phyloP scores from a whole-genome alignment of 148 eudicot species.

The Cornus suecica region DNA sequence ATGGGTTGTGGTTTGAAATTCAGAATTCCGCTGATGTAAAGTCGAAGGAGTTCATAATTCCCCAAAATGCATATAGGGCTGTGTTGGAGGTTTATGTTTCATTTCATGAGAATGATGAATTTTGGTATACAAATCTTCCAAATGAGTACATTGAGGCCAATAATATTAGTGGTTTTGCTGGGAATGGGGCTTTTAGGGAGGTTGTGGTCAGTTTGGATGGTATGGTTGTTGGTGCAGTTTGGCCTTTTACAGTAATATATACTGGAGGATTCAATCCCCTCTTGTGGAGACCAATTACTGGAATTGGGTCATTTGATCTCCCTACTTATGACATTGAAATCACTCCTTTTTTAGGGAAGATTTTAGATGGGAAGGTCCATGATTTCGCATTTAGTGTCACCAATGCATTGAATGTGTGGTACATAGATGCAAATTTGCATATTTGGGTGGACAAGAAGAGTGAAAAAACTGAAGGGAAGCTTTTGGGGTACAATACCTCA shows the following conservation, averaged over 20 bases:
- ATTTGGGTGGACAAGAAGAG: constrained; percentile 72
- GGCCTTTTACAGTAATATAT: constrained; percentile 84
- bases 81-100: constrained; percentile 89
- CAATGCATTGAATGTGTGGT: constrained; percentile 87
- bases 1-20: constrained; percentile 91
- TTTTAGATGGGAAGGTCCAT: constrained; percentile 70
- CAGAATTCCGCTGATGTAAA: constrained; percentile 45
- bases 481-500: constrained; percentile 21
- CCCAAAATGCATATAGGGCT: constrained; percentile 70
- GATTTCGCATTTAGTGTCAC: constrained; percentile 59
- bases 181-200: constrained; percentile 88
- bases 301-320: constrained; percentile 82
- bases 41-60: constrained; percentile 47
- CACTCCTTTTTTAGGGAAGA: constrained; percentile 72
- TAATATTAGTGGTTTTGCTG: constrained; percentile 41
- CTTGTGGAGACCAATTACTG: constrained; percentile 83
- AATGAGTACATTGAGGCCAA: constrained; percentile 63
- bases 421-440: constrained; percentile 83
- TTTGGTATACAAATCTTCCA: constrained; percentile 70
- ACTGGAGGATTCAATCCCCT: constrained; percentile 92
- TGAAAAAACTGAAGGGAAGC: constrained; percentile 40
- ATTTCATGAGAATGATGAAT: constrained; percentile 83
- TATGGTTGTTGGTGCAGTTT: constrained; percentile 62
- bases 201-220: constrained; percentile 71
- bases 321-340: constrained; percentile 81